A percentile compares a stretch with the other conserved stretches of the same genome.
Evolutionary conservation across 2,329 filamentous ascomycete species (phyloP).

Genomic region (Coniochaeta sp.): DNA sequence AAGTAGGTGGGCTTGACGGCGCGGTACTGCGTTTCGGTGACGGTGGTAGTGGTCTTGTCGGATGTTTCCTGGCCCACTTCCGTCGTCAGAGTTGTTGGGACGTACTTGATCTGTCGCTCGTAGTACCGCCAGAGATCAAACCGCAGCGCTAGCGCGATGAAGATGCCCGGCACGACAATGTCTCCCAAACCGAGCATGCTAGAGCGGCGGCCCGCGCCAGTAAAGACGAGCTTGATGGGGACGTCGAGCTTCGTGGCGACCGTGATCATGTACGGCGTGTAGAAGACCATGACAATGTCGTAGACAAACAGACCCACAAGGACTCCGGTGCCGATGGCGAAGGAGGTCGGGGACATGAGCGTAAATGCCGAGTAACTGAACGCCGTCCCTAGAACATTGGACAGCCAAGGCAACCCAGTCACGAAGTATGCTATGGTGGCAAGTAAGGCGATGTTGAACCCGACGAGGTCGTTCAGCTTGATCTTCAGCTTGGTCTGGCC

Average conservation of each 20-base stretch:
- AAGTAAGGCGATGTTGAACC: slow-evolving; percentile 45
- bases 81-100: slow-evolving; percentile 26
- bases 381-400: slow-evolving; percentile 79
- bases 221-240: slow-evolving; percentile 84
- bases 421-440: slow-evolving; percentile 61
- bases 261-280: slow-evolving; percentile 78
- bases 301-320: slow-evolving; percentile 82
- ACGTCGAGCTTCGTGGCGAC: slow-evolving; percentile 86
- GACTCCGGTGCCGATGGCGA: slow-evolving; percentile 72
- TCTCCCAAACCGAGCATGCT: slow-evolving; percentile 93
- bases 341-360: slow-evolving; percentile 82
- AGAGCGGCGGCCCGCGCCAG: slow-evolving; percentile 46
- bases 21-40: slow-evolving; percentile 32
- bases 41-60: slow-evolving; percentile 25
- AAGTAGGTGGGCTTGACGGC: slow-evolving; percentile 45
- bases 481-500: slow-evolving; percentile 40
- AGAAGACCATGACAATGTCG: slow-evolving; percentile 90
- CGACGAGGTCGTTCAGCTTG: slow-evolving; percentile 50
- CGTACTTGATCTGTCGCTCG: slow-evolving; percentile 53
- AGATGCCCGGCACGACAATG: slow-evolving; percentile 84
- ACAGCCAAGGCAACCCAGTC: slow-evolving; percentile 51
- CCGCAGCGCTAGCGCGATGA: slow-evolving; percentile 81
- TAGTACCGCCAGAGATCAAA: slow-evolving; percentile 89
- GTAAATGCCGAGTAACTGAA: slow-evolving; percentile 80
- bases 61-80: slow-evolving; percentile 20